Conservation (phyloP, 2,329 filamentous ascomycete genomes). For the Chrysoporthe austroafricana region DNA sequence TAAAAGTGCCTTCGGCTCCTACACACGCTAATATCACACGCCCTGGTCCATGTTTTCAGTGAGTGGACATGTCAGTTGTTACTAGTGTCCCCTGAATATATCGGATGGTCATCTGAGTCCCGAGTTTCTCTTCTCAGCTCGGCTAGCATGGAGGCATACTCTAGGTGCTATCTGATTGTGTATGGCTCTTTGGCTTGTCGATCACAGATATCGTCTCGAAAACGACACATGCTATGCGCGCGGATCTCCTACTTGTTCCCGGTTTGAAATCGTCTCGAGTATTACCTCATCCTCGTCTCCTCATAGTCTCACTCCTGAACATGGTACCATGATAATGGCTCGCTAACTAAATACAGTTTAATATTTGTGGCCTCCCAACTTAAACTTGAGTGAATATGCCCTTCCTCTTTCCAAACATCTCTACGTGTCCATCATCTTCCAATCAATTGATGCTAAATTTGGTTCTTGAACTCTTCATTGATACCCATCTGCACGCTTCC, state of each 20-base stretch:
- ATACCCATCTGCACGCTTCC: neutral
- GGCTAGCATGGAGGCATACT: neutral
- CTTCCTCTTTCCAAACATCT: neutral
- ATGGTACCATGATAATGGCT: conserved; percentile 10
- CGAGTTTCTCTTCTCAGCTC: neutral
- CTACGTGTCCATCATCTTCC: neutral
- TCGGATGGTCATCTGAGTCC: neutral
- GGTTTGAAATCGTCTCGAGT: conserved; percentile 19
- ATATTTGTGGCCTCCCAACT: conserved; percentile 18
- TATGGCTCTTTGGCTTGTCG: conserved; percentile 10
- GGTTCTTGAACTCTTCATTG: neutral
- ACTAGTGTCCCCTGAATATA: neutral
- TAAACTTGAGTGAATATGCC: neutral
- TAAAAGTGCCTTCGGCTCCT: neutral
- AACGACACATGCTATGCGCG: conserved; percentile 11
- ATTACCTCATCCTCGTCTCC: conserved; percentile 10
- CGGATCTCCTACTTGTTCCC: conserved; percentile 17
- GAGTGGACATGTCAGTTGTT: neutral
- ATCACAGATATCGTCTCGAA: conserved; percentile 14
- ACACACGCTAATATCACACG: neutral
- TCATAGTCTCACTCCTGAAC: conserved; percentile 3
- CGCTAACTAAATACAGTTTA: conserved; percentile 4
- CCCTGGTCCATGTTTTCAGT: conserved; percentile 1
- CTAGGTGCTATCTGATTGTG: neutral
- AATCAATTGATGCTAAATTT: neutral